Evolutionary conservation across 495 filamentous ascomycete genomes (phyloP).

Genomic region (Parathielavia appendiculata): DNA sequence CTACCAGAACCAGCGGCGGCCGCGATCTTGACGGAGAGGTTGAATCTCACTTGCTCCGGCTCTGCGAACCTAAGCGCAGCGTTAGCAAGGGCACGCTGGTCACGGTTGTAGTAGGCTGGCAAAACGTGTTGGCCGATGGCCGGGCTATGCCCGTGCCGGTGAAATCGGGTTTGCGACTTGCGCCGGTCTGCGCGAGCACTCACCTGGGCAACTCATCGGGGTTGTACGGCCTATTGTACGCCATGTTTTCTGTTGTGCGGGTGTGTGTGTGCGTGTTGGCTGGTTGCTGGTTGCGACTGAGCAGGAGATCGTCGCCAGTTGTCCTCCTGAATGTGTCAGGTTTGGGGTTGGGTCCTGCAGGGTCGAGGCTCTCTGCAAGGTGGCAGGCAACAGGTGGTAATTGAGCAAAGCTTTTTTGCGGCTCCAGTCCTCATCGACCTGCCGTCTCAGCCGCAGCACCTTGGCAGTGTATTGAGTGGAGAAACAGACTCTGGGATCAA

Average conservation of each 20-base stretch:
- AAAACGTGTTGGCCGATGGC: conserved; percentile 4
- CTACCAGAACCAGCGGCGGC: conserved; percentile 11
- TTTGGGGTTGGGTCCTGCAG: conserved; percentile 6
- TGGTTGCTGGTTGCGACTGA: conserved; percentile 11
- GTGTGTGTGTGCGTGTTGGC: neutral
- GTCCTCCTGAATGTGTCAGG: conserved; percentile 24
- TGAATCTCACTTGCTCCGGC: conserved; percentile 71
- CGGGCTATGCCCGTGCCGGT: conserved; percentile 14
- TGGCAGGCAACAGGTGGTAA: conserved; percentile 9
- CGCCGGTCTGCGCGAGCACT: conserved; percentile 37
- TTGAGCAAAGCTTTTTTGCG: neutral
- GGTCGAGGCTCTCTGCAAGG: conserved; percentile 1
- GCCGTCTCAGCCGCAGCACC: conserved; percentile 19
- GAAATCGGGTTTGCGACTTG: conserved; percentile 14
- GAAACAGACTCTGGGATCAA: neutral
- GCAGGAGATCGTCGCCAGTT: conserved; percentile 18
- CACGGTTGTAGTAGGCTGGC: conserved; percentile 3
- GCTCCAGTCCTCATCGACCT: conserved; percentile 1
- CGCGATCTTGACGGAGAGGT: conserved; percentile 8
- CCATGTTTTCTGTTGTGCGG: conserved; percentile 54
- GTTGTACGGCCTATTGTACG: conserved; percentile 88
- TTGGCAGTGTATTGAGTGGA: conserved; percentile 5
- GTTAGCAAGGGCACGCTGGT: conserved; percentile 21
- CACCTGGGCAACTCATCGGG: conserved; percentile 96
- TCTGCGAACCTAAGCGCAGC: conserved; percentile 69